Conservation (phyloP, 2,329 filamentous ascomycete genomes). For the Gaeumannomyces tritici region DNA sequence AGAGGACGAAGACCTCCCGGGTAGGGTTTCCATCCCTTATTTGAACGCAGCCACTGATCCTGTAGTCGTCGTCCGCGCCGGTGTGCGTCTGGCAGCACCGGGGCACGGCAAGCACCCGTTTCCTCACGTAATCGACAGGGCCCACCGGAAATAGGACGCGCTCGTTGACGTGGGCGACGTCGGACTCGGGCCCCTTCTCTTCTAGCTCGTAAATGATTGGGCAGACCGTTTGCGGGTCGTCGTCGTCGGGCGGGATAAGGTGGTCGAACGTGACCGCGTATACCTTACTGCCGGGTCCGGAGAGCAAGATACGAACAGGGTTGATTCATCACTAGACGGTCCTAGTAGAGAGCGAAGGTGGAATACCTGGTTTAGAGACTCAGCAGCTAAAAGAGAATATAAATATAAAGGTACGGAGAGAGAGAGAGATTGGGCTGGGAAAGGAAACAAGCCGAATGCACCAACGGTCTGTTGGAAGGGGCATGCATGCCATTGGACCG, state of each 20-base stretch:
- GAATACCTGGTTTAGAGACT: too few species aligned
- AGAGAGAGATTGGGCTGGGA: too few species aligned
- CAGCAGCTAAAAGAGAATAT: too few species aligned
- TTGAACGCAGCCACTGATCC: conserved; percentile 17
- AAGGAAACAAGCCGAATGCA: too few species aligned
- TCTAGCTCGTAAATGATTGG: conserved; percentile 32
- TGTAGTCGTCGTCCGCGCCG: conserved; percentile 19
- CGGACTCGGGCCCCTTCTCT: conserved; percentile 14
- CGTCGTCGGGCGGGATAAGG: conserved; percentile 22
- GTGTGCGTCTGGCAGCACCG: conserved; percentile 27
- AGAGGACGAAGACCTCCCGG: too few species aligned
- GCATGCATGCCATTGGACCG: too few species aligned
- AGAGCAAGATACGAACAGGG: too few species aligned
- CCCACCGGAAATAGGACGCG: conserved; percentile 22
- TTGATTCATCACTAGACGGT: too few species aligned
- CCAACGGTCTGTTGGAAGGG: too few species aligned
- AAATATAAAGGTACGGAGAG: too few species aligned
- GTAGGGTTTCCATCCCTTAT: background rate
- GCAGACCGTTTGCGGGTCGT: conserved; percentile 27
- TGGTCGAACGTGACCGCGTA: conserved; percentile 32
- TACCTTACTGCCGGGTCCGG: conserved; percentile 21
- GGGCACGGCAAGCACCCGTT: conserved; percentile 28
- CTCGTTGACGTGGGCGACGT: conserved; percentile 21
- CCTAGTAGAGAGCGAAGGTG: too few species aligned
- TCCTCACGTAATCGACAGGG: conserved; percentile 24